These are phyloP conservation scores for Vitis riparia DNA, from an alignment of 164 flowering plant genomes.

Conservation along the genomic window DNA sequence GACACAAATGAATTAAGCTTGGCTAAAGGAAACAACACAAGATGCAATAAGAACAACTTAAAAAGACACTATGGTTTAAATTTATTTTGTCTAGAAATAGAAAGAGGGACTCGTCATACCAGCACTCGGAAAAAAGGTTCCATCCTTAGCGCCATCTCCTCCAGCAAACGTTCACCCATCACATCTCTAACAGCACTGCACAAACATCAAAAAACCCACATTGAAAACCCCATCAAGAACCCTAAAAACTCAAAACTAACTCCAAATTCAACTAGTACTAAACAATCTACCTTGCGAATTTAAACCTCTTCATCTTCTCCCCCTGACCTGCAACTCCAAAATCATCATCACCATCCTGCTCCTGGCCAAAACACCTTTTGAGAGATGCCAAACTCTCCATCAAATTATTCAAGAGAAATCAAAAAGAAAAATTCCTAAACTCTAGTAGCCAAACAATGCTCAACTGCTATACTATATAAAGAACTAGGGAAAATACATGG, in stretches of 20 bases:
- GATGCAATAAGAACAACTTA: no score
- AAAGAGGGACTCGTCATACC: conserved; percentile 26
- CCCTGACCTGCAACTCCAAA: conserved; percentile 17
- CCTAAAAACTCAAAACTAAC: neutral
- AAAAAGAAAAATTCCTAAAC: neutral
- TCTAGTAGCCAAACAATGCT: neutral
- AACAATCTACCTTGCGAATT: conserved; percentile 4
- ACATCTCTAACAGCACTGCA: conserved; percentile 33
- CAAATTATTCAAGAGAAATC: neutral
- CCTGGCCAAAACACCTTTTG: conserved; percentile 27
- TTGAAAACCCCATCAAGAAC: neutral
- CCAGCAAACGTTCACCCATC: conserved; percentile 16
- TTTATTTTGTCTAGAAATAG: no score
- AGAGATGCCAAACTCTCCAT: conserved; percentile 25
- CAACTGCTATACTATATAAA: neutral
- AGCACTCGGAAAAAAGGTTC: conserved; percentile 42
- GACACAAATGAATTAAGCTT: no score
- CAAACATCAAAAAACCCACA: conserved; percentile 8
- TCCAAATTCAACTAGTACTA: neutral
- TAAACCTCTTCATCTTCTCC: conserved; percentile 22
- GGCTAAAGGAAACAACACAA: no score
- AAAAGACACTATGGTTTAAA: no score
- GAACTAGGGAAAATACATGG: conserved; percentile 20
- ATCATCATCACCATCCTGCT: conserved; percentile 13
- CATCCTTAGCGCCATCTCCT: conserved; percentile 25